Conservation (phyloP, 306 rosid species). For the barrel medic (Medicago truncatula) region MtrunA17r5.0-ANR NC_053048.1:52576501-52577000, state of each 20-base stretch:
- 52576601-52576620: slow-evolving; percentile 10
- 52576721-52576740: slow-evolving; percentile 96
- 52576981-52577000: slow-evolving; percentile 40
- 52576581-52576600: slow-evolving; percentile 25
- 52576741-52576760: slow-evolving; percentile 89
- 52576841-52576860: slow-evolving; percentile 35
- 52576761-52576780: slow-evolving; percentile 98
- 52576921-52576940: slow-evolving; percentile 95
- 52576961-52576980: slow-evolving; percentile 62
- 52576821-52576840: slow-evolving; percentile 45
- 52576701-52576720: slow-evolving; percentile 63
- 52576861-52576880: slow-evolving; percentile 49
- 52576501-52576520: slow-evolving; percentile 28
- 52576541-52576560: slow-evolving; percentile 34
- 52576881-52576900: slow-evolving; percentile 87
- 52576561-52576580: slow-evolving; percentile 13
- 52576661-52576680: slow-evolving; percentile 29
- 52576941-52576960: slow-evolving; percentile 94
- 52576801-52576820: slow-evolving; percentile 99
- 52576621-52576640: slow-evolving; percentile 8
- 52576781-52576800: slow-evolving; percentile 96
- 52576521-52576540: slow-evolving; percentile 25
- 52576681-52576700: slow-evolving; percentile 34
- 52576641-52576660: slow-evolving; percentile 26
- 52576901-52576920: slow-evolving; percentile 97